Percentiles rank a stretch among this genome's conserved stretches.
phyloP scores from a whole-genome alignment of 306 rosid species.

The Purshia tridentata region DNA sequence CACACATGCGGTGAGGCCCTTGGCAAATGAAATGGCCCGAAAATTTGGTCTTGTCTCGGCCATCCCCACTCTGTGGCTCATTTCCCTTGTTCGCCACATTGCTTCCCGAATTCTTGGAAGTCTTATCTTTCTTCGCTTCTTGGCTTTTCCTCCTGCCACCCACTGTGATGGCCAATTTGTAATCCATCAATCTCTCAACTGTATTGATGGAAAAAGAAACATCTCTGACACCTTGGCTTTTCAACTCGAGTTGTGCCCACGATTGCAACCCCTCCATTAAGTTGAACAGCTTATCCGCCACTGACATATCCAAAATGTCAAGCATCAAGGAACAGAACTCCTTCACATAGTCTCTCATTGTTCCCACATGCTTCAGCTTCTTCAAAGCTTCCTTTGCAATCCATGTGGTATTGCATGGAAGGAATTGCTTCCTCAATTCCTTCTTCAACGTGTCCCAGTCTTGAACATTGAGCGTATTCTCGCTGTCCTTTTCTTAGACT shows the following conservation, averaged over 20 bases:
- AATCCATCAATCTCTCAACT: neutral
- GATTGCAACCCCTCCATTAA: neutral
- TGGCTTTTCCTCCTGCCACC: too few relatives aligned
- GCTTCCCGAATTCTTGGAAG: too few relatives aligned
- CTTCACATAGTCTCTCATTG: neutral
- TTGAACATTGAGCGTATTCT: neutral
- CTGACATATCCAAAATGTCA: neutral
- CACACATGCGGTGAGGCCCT: too few relatives aligned
- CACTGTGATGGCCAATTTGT: accelerated
- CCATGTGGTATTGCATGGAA: neutral
- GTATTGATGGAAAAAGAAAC: neutral
- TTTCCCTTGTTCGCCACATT: too few relatives aligned
- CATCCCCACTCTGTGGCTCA: too few relatives aligned
- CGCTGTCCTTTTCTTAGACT: neutral
- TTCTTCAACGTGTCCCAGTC: neutral
- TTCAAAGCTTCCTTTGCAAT: neutral
- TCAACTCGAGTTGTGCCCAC: neutral
- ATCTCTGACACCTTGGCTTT: neutral
- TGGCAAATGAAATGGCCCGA: too few relatives aligned
- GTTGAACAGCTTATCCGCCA: neutral
- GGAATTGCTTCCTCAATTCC: neutral
- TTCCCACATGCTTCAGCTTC: neutral
- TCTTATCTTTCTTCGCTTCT: too few relatives aligned
- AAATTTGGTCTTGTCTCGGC: too few relatives aligned
- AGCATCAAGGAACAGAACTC: neutral